phyloP scores from a whole-genome alignment of 306 rosid genomes.

The Cicer arietinum region DNA sequence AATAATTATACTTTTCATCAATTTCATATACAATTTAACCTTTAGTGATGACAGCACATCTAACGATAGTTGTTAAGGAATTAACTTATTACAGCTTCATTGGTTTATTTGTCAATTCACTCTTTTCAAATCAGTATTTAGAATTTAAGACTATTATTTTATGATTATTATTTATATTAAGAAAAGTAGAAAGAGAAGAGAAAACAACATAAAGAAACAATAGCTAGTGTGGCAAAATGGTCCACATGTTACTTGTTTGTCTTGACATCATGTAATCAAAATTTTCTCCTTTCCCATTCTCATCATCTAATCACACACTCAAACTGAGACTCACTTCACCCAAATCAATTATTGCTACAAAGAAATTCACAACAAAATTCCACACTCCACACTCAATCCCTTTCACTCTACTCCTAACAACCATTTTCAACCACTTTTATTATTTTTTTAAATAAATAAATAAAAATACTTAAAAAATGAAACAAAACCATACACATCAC shows the following conservation, averaged over 20 bases:
- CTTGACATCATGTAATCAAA: not conserved
- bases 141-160: no score
- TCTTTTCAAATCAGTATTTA: no score
- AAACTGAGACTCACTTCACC: not conserved
- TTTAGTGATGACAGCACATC: no score
- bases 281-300: conserved; percentile 2
- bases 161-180: not conserved
- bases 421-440: conserved; percentile 46
- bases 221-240: conserved; percentile 24
- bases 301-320: conserved; percentile 10
- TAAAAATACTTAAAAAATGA: not conserved
- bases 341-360: conserved; percentile 44
- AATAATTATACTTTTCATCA: no score
- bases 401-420: conserved; percentile 42
- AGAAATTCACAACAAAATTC: conserved; percentile 40
- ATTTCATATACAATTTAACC: no score
- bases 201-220: not conserved
- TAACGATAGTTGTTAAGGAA: no score
- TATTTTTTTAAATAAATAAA: not conserved
- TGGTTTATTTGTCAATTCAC: no score
- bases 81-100: no score
- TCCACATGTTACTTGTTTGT: conserved; percentile 41
- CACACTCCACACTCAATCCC: conserved; percentile 29
- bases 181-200: not conserved
- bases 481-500: conserved; percentile 25